Evolutionary conservation across 345 rosid species (phyloP).

Genomic region (Heritiera littoralis): DNA sequence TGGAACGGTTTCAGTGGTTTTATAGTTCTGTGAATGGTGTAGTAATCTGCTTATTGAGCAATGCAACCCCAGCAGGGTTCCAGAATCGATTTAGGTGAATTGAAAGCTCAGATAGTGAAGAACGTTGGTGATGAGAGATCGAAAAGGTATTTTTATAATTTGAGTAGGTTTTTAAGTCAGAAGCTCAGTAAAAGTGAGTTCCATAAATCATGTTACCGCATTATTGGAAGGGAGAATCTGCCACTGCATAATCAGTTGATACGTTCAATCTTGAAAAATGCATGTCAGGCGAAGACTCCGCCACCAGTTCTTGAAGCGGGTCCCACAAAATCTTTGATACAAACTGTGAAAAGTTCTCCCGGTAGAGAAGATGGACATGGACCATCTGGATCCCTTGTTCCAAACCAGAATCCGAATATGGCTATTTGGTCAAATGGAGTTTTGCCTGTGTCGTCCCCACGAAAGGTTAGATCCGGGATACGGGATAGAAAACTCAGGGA

Average conservation of each 20-base stretch:
- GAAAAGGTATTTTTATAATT: constrained; percentile 66
- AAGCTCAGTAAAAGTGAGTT: constrained; percentile 83
- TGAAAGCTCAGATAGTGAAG: constrained; percentile 73
- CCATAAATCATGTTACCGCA: constrained; percentile 66
- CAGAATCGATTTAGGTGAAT: constrained; percentile 80
- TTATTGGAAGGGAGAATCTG: constrained; percentile 86
- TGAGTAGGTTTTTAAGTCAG: constrained; percentile 78
- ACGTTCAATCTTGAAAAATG: constrained; percentile 74
- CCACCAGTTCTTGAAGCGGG: constrained; percentile 60
- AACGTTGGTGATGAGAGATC: constrained; percentile 85
- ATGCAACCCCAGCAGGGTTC: constrained; percentile 81
- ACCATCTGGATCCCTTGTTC: constrained; percentile 47
- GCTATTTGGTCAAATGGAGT: constrained; percentile 78
- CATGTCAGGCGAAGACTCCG: constrained; percentile 62
- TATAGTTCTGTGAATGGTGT: constrained; percentile 43
- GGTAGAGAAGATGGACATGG: constrained; percentile 58
- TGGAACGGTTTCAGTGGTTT: constrained; percentile 28
- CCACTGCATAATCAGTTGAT: constrained; percentile 85
- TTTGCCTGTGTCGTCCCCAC: constrained; percentile 68
- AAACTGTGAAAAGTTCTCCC: constrained; percentile 38
- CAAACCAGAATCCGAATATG: constrained; percentile 57
- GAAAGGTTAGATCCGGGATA: constrained; percentile 63
- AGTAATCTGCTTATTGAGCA: constrained; percentile 48
- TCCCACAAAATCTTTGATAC: constrained; percentile 49
- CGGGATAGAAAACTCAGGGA: constrained; percentile 67